Percentiles rank a stretch among this genome's conserved stretches.
Conservation (phyloP, 179 eudicot species). For the Gypsophila paniculata region DNA sequence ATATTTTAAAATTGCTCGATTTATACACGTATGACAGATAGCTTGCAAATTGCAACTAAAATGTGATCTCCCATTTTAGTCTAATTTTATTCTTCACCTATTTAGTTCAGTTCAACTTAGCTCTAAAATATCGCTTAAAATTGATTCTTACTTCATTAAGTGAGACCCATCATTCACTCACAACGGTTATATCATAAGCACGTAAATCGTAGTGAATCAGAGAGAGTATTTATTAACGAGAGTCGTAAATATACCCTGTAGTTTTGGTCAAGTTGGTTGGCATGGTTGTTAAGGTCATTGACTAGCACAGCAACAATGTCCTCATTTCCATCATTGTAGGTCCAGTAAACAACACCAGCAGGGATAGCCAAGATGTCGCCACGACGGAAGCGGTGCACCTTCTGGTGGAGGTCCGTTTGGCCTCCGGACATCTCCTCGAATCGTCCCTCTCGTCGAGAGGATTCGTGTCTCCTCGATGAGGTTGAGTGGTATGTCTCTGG, state of each 20-base stretch:
- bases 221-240: neutral
- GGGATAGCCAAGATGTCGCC: slow-evolving; percentile 73
- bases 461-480: slow-evolving; percentile 6
- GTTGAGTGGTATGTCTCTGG: slow-evolving; percentile 62
- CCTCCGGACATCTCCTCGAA: slow-evolving; percentile 4
- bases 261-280: slow-evolving; percentile 65
- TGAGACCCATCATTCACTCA: too few relatives aligned
- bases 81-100: too few relatives aligned
- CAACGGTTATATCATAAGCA: too few relatives aligned
- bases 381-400: slow-evolving; percentile 47
- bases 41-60: too few relatives aligned
- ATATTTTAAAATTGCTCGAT: too few relatives aligned
- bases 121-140: too few relatives aligned
- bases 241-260: slow-evolving; percentile 40
- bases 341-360: slow-evolving; percentile 62
- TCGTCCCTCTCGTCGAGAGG: slow-evolving; percentile 6
- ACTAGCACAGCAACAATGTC: slow-evolving; percentile 48
- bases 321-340: slow-evolving; percentile 57
- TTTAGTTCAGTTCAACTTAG: too few relatives aligned
- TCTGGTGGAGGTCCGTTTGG: slow-evolving; percentile 56
- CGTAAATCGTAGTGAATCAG: too few relatives aligned
- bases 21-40: too few relatives aligned
- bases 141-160: too few relatives aligned
- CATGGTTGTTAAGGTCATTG: slow-evolving; percentile 57
- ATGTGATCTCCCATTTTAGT: too few relatives aligned